Evolutionary conservation across 2,329 filamentous ascomycete species (phyloP).

Genomic region (Bisporella sp.): DNA sequence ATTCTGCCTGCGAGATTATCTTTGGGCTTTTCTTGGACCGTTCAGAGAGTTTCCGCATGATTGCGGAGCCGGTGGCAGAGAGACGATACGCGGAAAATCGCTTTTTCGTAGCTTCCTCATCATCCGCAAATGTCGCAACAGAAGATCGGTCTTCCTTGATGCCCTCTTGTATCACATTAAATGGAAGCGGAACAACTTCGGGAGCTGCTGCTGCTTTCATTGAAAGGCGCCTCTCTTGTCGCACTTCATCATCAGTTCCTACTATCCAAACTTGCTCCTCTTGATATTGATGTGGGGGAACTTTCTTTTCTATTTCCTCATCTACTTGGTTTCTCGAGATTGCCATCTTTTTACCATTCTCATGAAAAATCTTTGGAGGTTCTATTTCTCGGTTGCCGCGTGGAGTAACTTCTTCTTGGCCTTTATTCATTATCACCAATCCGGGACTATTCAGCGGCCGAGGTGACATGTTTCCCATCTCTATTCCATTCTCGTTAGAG

Average conservation of each 20-base stretch:
- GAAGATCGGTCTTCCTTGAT: constrained; percentile 52
- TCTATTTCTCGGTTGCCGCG: constrained; percentile 7
- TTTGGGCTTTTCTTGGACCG: constrained; percentile 20
- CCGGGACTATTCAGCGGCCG: constrained; percentile 28
- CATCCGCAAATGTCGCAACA: constrained; percentile 62
- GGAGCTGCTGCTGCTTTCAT: constrained; percentile 33
- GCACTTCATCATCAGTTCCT: constrained; percentile 26
- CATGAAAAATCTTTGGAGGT: constrained; percentile 12
- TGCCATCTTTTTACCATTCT: constrained; percentile 41
- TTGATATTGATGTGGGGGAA: constrained; percentile 20
- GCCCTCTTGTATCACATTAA: constrained; percentile 46
- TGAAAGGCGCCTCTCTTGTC: constrained; percentile 22
- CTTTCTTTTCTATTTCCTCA: constrained; percentile 9
- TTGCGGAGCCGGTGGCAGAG: constrained; percentile 30
- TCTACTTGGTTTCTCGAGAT: constrained; percentile 44
- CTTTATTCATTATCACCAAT: constrained; percentile 34
- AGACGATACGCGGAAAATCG: constrained; percentile 36
- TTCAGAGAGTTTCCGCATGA: constrained; percentile 19
- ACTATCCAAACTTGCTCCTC: constrained; percentile 28
- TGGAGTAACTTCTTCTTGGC: constrained; percentile 27
- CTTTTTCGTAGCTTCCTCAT: constrained; percentile 48
- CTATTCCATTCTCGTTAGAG: constrained; percentile 41
- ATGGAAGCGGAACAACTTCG: constrained; percentile 57
- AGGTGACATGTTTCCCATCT: constrained; percentile 42
- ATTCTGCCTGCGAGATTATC: constrained; percentile 16